phyloP scores from a whole-genome alignment of 768 basidiomycete genomes.

The Russula lepida region DNA sequence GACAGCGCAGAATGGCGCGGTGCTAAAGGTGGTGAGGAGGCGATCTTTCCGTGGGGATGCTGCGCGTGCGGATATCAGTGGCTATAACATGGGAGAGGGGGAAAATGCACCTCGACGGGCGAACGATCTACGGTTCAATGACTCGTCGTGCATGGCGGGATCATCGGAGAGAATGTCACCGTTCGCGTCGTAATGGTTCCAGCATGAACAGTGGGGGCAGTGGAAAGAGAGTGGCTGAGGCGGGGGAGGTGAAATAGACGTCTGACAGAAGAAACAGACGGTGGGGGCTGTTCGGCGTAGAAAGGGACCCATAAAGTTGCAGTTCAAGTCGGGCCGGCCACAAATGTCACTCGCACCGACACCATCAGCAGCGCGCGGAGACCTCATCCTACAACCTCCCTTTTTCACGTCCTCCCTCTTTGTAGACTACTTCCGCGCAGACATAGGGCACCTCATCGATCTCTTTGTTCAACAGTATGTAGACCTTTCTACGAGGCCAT shows the following conservation, averaged over 20 bases:
- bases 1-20: slow-evolving; percentile 69
- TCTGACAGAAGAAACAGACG: slow-evolving; percentile 67
- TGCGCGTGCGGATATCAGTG: slow-evolving; percentile 24
- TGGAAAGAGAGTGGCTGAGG: slow-evolving; percentile 49
- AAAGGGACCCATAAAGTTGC: slow-evolving; percentile 28
- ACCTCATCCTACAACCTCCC: slow-evolving; percentile 56
- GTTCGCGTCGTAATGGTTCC: slow-evolving; percentile 61
- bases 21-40: slow-evolving; percentile 51
- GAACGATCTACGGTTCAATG: slow-evolving; percentile 61
- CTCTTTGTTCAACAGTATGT: slow-evolving; percentile 43
- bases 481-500: slow-evolving; percentile 38
- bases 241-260: slow-evolving; percentile 34
- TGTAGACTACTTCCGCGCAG: slow-evolving; percentile 53
- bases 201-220: slow-evolving; percentile 59
- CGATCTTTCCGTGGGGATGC: slow-evolving; percentile 64
- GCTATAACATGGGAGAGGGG: background rate
- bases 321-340: background rate
- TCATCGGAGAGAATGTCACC: slow-evolving; percentile 81
- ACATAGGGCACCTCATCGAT: slow-evolving; percentile 48
- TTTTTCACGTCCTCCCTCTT: slow-evolving; percentile 77
- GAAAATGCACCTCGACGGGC: slow-evolving; percentile 53
- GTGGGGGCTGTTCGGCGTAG: slow-evolving; percentile 43
- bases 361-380: slow-evolving; percentile 51
- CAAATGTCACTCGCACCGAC: slow-evolving; percentile 41
- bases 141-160: slow-evolving; percentile 80